These are phyloP conservation scores for Spathaspora gorwiae DNA, from an alignment of 805 yeast species.

Conservation along the genomic window DNA sequence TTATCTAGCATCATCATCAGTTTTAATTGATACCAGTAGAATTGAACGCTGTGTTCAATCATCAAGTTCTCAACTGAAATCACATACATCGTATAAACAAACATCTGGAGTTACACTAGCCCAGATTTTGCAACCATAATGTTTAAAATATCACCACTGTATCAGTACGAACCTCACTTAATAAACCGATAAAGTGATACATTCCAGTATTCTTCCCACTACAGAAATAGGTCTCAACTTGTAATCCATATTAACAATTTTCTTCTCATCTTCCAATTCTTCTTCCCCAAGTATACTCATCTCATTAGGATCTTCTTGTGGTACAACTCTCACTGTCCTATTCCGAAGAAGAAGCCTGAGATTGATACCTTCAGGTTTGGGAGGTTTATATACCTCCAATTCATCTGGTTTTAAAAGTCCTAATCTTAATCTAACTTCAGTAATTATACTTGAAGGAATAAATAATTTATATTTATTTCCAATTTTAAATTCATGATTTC, in stretches of 20 bases:
- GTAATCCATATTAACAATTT: neutral
- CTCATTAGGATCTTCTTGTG: neutral
- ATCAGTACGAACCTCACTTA: neutral
- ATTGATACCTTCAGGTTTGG: neutral
- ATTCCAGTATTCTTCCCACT: constrained; percentile 7
- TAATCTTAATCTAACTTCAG: constrained; percentile 3
- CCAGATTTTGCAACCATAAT: too few relatives aligned
- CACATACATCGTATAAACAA: too few relatives aligned
- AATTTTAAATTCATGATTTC: neutral
- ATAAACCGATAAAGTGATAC: constrained; percentile 8
- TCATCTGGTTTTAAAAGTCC: constrained; percentile 3
- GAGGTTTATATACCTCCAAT: neutral
- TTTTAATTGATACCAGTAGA: too few relatives aligned
- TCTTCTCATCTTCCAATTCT: neutral
- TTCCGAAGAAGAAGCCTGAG: too few relatives aligned
- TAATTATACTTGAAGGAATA: constrained; percentile 1
- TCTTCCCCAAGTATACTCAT: neutral
- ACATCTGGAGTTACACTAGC: too few relatives aligned
- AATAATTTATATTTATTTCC: neutral
- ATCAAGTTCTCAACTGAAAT: too few relatives aligned
- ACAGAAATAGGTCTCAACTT: neutral
- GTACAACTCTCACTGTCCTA: too few relatives aligned
- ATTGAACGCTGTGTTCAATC: too few relatives aligned
- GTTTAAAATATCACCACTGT: neutral
- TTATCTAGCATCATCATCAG: too few relatives aligned